A percentile compares a stretch with the other conserved stretches of the same genome.
These are phyloP conservation scores for Rhodotorula sp. DNA, from an alignment of 1,284 basidiomycete species.

Conservation along the genomic window DNA sequence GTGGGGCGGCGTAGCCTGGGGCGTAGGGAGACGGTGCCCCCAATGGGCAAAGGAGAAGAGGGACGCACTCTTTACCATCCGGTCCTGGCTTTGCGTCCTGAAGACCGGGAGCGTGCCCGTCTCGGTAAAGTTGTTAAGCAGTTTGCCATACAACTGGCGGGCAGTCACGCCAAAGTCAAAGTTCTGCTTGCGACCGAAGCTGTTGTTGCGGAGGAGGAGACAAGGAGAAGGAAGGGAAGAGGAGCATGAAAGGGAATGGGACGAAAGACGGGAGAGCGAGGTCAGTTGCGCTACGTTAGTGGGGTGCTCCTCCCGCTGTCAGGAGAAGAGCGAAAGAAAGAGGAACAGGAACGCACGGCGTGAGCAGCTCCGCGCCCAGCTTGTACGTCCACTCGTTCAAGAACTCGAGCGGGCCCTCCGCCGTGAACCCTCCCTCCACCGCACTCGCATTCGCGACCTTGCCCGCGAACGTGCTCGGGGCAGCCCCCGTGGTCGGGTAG, in stretches of 20 bases:
- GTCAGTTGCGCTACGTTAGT: too few species aligned
- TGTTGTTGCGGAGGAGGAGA: background rate
- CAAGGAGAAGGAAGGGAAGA: slow-evolving; percentile 58
- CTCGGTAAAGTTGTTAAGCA: slow-evolving; percentile 35
- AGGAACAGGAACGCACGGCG: slow-evolving; percentile 62
- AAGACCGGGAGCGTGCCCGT: slow-evolving; percentile 56
- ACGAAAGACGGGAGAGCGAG: too few species aligned
- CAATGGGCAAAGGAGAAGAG: too few species aligned
- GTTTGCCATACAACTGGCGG: slow-evolving; percentile 61
- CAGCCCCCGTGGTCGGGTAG: slow-evolving; percentile 68
- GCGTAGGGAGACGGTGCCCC: too few species aligned
- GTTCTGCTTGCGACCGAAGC: slow-evolving; percentile 61
- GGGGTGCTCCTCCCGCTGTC: too few species aligned
- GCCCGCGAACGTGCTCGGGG: slow-evolving; percentile 64
- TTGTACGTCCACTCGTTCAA: slow-evolving; percentile 64
- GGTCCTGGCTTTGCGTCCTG: slow-evolving; percentile 54
- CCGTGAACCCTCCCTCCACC: slow-evolving; percentile 44
- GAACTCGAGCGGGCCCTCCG: slow-evolving; percentile 64
- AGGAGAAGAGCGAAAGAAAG: too few species aligned
- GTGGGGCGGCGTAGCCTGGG: too few species aligned
- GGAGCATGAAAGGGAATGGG: slow-evolving; percentile 51
- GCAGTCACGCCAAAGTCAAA: slow-evolving; percentile 46
- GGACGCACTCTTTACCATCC: slow-evolving; percentile 52
- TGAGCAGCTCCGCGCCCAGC: slow-evolving; percentile 65
- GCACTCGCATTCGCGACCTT: slow-evolving; percentile 49